A percentile compares a stretch with the other conserved stretches of the same genome.
Conservation (phyloP, 2,329 filamentous ascomycete genomes). For the Leptographium lundbergii region DNA sequence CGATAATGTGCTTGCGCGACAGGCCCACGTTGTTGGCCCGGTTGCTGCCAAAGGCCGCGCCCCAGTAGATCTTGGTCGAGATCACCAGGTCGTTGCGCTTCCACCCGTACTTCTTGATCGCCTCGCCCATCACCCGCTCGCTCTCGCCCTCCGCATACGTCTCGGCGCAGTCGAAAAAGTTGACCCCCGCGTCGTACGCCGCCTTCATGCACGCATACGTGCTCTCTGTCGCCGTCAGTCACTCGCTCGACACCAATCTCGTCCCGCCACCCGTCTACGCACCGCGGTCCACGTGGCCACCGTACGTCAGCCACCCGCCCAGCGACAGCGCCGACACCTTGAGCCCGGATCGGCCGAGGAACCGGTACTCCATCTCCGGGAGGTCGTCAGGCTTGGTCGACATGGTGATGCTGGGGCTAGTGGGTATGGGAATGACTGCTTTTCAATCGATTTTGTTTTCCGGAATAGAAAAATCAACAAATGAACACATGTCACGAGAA, state of each 20-base stretch:
- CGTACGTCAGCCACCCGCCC: conserved; percentile 40
- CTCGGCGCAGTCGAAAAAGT: conserved; percentile 55
- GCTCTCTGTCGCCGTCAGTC: conserved; percentile 27
- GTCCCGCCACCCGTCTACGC: background rate
- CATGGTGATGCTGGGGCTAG: background rate
- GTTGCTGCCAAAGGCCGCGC: conserved; percentile 45
- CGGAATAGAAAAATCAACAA: no score
- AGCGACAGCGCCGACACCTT: conserved; percentile 21
- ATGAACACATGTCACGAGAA: no score
- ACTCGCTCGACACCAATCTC: no score
- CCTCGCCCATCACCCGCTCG: conserved; percentile 38
- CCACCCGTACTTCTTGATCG: conserved; percentile 39
- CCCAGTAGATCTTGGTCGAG: conserved; percentile 53
- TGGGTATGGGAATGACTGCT: background rate
- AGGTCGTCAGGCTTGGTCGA: conserved; percentile 2
- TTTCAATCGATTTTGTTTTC: no score
- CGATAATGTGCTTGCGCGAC: conserved; percentile 37
- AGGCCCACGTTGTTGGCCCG: conserved; percentile 37
- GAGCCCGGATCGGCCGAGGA: conserved; percentile 7
- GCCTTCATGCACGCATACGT: conserved; percentile 50
- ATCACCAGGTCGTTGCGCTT: conserved; percentile 42
- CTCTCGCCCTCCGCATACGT: conserved; percentile 35
- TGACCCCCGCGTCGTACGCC: conserved; percentile 47
- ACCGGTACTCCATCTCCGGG: conserved; percentile 7
- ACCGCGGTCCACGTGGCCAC: conserved; percentile 20